Conservation (phyloP, 2,329 filamentous ascomycete genomes). For the Hortaea sp. region DNA sequence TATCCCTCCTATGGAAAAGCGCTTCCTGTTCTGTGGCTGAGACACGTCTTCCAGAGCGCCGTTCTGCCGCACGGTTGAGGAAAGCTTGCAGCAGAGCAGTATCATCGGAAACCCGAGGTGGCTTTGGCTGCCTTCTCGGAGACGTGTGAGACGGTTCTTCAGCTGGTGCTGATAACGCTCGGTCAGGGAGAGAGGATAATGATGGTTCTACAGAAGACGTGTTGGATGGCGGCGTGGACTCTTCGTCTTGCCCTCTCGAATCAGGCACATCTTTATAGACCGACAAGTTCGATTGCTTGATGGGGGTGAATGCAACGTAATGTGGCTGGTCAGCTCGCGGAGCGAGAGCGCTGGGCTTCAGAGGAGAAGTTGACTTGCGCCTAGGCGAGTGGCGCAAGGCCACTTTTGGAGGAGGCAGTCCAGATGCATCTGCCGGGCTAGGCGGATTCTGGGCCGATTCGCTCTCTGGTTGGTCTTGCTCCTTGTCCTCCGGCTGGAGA, state of each 20-base stretch:
- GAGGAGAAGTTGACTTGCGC: constrained; percentile 19
- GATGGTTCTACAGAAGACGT: not conserved
- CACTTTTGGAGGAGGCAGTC: constrained; percentile 10
- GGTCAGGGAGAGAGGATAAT: not conserved
- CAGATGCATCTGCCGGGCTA: constrained; percentile 11
- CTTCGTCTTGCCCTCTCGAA: too few species aligned
- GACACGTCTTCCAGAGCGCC: constrained; percentile 24
- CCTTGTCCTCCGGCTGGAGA: not conserved
- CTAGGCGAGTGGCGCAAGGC: constrained; percentile 17
- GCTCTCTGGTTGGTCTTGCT: not conserved
- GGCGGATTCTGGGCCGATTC: not conserved
- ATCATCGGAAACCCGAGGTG: constrained; percentile 32
- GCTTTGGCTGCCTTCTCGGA: constrained; percentile 14
- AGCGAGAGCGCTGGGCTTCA: constrained; percentile 12
- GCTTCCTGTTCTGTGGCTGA: constrained; percentile 24
- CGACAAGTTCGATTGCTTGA: not conserved
- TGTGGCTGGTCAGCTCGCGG: constrained; percentile 9
- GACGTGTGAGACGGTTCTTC: constrained; percentile 15
- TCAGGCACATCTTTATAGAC: too few species aligned
- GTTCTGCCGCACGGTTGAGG: constrained; percentile 39
- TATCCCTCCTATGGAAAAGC: constrained; percentile 37
- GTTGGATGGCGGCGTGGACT: too few species aligned
- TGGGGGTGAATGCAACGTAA: constrained; percentile 17
- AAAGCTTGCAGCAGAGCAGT: constrained; percentile 41
- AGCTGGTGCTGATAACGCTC: constrained; percentile 23